Conservation (phyloP, 2,329 filamentous ascomycete species). For the Monilinia laxa region DNA sequence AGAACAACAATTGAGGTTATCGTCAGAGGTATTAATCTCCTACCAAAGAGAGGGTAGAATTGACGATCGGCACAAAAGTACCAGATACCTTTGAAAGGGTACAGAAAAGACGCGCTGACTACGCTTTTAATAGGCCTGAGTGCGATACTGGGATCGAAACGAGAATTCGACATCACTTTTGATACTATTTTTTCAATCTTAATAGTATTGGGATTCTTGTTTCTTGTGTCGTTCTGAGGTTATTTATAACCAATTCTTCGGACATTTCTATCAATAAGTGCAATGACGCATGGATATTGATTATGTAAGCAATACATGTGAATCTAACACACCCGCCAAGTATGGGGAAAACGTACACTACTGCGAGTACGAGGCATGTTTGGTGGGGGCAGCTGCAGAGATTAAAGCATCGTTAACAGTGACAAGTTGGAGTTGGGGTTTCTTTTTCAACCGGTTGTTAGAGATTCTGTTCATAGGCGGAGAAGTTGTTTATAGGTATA, state of each 20-base stretch:
- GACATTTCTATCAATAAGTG: neutral
- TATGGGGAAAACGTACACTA: neutral
- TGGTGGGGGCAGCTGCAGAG: constrained; percentile 11
- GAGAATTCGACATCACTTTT: constrained; percentile 16
- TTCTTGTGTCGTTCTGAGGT: neutral
- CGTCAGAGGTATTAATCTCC: constrained; percentile 75
- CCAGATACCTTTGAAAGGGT: constrained; percentile 70
- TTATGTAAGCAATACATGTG: neutral
- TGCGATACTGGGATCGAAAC: constrained; percentile 15
- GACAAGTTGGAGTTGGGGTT: neutral
- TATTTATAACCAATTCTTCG: neutral
- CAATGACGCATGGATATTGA: constrained; percentile 3
- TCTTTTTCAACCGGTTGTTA: neutral
- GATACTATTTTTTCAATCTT: neutral
- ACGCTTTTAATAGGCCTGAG: constrained; percentile 32
- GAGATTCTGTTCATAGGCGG: neutral
- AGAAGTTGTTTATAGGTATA: constrained; percentile 3
- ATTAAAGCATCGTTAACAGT: neutral
- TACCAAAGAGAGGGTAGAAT: constrained; percentile 77
- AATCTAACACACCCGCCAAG: neutral
- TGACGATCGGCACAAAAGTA: constrained; percentile 78
- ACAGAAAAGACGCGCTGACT: constrained; percentile 44
- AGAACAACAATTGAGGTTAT: constrained; percentile 83
- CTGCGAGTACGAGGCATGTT: neutral
- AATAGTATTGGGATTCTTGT: neutral